Evolutionary conservation across 2,329 filamentous ascomycete genomes (phyloP).

Genomic region (Xylaria sp.): DNA sequence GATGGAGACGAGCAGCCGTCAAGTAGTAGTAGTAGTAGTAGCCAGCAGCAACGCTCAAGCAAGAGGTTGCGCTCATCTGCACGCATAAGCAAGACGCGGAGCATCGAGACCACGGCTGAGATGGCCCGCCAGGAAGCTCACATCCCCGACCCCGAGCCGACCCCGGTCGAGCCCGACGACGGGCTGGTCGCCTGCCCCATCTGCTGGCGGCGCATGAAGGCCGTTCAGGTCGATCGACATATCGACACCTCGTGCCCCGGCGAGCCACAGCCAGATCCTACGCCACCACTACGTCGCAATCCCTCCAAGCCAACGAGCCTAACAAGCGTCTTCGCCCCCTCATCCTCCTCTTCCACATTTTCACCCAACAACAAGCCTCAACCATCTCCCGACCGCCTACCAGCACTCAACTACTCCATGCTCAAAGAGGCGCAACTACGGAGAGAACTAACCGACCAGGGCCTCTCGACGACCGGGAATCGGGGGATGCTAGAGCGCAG

Average conservation of each 20-base stretch:
- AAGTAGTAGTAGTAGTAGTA: constrained; percentile 38
- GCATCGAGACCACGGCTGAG: constrained; percentile 52
- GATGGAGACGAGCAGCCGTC: constrained; percentile 24
- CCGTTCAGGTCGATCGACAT: constrained; percentile 80
- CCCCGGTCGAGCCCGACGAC: constrained; percentile 62
- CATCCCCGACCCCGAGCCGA: constrained; percentile 36
- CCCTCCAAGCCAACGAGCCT: constrained; percentile 34
- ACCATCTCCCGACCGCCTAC: constrained; percentile 69
- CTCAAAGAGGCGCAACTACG: constrained; percentile 81
- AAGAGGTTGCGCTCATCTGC: constrained; percentile 66
- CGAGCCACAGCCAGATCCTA: constrained; percentile 50
- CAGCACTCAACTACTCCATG: constrained; percentile 85
- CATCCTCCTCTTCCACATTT: constrained; percentile 34
- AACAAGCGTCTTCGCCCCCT: constrained; percentile 34
- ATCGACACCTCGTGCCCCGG: constrained; percentile 71
- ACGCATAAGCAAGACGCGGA: constrained; percentile 57
- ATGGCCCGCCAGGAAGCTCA: constrained; percentile 51
- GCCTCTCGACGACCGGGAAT: constrained; percentile 76
- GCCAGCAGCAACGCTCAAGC: constrained; percentile 47
- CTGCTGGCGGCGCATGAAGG: constrained; percentile 82
- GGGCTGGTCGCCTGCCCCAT: constrained; percentile 86
- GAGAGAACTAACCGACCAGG: constrained; percentile 83
- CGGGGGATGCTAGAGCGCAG: constrained; percentile 78
- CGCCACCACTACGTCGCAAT: constrained; percentile 19
- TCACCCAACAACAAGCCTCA: constrained; percentile 31